A percentile compares a stretch with the other conserved stretches of the same genome.
These are phyloP conservation scores for Aspergillus affinis DNA, from an alignment of 495 filamentous ascomycete genomes.

Conservation along the genomic window DNA sequence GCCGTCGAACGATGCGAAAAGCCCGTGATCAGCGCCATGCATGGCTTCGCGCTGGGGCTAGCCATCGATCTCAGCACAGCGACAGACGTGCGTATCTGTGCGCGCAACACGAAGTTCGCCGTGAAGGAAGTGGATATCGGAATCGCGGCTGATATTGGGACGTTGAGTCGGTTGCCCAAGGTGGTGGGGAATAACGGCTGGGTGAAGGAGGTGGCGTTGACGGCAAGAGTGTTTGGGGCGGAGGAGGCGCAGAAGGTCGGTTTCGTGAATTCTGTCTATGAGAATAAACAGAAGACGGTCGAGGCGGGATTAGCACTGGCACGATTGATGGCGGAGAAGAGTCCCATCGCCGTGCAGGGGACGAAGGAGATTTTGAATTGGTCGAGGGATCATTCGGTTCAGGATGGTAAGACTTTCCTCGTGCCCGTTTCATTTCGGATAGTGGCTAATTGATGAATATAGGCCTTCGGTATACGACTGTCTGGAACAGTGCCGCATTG, in stretches of 20 bases:
- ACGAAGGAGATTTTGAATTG: slow-evolving; percentile 94
- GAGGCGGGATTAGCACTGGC: slow-evolving; percentile 66
- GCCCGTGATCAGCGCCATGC: slow-evolving; percentile 82
- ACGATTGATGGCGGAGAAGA: slow-evolving; percentile 70
- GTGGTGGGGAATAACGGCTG: slow-evolving; percentile 73
- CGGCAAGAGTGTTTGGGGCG: slow-evolving; percentile 72
- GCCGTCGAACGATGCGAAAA: slow-evolving; percentile 86
- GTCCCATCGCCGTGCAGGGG: slow-evolving; percentile 86
- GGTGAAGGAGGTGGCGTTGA: slow-evolving; percentile 88
- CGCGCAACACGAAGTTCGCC: slow-evolving; percentile 60
- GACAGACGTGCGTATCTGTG: slow-evolving; percentile 77
- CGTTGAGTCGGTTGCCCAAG: slow-evolving; percentile 81
- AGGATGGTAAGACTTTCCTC: slow-evolving; percentile 59
- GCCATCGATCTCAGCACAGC: slow-evolving; percentile 80
- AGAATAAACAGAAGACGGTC: slow-evolving; percentile 61
- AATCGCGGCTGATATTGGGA: slow-evolving; percentile 90
- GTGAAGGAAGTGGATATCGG: slow-evolving; percentile 98
- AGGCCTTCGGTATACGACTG: slow-evolving; percentile 77
- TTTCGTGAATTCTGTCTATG: slow-evolving; percentile 77
- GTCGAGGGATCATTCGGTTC: slow-evolving; percentile 72
- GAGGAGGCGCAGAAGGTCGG: slow-evolving; percentile 81
- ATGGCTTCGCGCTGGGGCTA: slow-evolving; percentile 78
- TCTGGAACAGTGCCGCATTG: slow-evolving; percentile 83
- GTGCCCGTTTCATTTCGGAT: slow-evolving; percentile 2
- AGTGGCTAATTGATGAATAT: slow-evolving; percentile 8